phyloP scores from a whole-genome alignment of 2,329 filamentous ascomycete genomes.

The Arthrobotrys musiformis region DNA sequence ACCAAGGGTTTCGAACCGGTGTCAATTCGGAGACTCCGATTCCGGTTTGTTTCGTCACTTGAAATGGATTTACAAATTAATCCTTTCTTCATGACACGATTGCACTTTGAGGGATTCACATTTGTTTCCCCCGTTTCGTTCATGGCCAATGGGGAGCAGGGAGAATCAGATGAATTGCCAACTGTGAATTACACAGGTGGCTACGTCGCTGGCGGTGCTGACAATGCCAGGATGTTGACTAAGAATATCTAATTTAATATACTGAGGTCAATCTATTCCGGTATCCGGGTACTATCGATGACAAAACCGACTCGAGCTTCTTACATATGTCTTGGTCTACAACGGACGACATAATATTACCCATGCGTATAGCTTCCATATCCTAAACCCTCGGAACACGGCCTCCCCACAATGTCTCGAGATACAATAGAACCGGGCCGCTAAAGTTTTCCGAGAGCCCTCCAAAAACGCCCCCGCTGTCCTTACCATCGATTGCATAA shows the following conservation, averaged over 20 bases:
- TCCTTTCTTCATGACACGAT: background rate
- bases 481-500: background rate
- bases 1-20: background rate
- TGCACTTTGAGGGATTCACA: background rate
- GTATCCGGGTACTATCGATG: background rate
- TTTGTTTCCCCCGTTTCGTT: background rate
- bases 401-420: background rate
- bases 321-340: too few relatives aligned
- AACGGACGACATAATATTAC: background rate
- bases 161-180: background rate
- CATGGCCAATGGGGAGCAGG: background rate
- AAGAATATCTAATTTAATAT: background rate
- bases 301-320: background rate
- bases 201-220: background rate
- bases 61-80: background rate
- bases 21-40: conserved; percentile 5
- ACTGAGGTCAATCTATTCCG: background rate
- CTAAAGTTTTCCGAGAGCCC: background rate
- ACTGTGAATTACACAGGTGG: background rate
- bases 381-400: background rate
- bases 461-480: background rate
- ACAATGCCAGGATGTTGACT: background rate
- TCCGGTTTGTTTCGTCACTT: background rate
- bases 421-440: background rate
- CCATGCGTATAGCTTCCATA: background rate